Evolutionary conservation across 2,329 filamentous ascomycete genomes (phyloP), one percentile per base, ranked within the genome.

Genomic region (Trichoderma asperellum): DNA sequence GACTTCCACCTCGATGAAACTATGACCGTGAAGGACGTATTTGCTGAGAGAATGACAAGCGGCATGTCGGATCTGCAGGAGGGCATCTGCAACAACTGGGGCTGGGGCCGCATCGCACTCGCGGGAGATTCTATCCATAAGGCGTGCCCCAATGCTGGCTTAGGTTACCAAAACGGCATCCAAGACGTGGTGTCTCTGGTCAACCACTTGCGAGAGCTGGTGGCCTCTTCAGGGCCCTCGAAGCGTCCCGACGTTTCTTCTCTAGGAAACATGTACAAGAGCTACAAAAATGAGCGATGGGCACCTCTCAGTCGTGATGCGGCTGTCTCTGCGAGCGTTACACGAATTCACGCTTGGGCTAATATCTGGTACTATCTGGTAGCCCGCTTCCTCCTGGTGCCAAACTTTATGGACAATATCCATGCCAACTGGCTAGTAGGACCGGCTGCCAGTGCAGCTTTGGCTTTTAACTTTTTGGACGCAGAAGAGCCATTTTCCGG

Each of bases 111-210:
- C 0, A 71, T 82, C 8, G 79, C 79, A 1, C 76, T 82, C 0
- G 75, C 72, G 0, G 80, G 81, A 0, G 81, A 82, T 52, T 72
- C 80, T 0, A 76, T 74, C 1, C 80, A 82, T 68, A 82, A 81
- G 52, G 77, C 78, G 62, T 81, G 79, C 0, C 79, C 81, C 0
- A 80, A 77, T 59, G 73, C 77, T 0, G 79, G 78, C 0, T 73
- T 75, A 0, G 80, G 80, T 0, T 77, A 76, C 47, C 81, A 82
- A 71, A 77, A 76, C 24, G 80, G 76, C 0, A 73, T 82, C 1
- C 74, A 78, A 40, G 79, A 81, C 16, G 68, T 78, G 1, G 74
- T 78, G 5, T 73, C 70, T 0, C 70, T 80, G 0, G 71, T 71
- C 62, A 80, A 80, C 61, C 71, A 72, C 11, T 73, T 80, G 21